These are phyloP conservation scores for Agaricus subrufescens DNA, from an alignment of 768 basidiomycete genomes.

Conservation along the genomic window DNA sequence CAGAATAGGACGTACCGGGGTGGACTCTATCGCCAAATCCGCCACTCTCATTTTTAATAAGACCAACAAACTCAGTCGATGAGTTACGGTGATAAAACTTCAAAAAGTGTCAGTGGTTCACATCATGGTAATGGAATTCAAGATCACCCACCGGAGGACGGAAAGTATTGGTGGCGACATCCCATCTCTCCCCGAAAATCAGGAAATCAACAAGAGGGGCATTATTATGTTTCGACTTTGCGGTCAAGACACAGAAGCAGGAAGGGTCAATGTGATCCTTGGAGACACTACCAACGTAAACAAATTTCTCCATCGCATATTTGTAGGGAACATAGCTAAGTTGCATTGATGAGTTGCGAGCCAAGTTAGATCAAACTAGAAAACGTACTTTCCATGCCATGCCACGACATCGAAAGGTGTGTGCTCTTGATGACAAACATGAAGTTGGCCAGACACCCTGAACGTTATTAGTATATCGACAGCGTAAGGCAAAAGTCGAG, in stretches of 20 bases:
- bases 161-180: conserved; percentile 55
- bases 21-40: conserved; percentile 59
- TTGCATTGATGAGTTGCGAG: background rate
- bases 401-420: conserved; percentile 73
- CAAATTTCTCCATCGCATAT: conserved; percentile 61
- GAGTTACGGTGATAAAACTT: conserved; percentile 66
- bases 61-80: conserved; percentile 60
- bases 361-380: background rate
- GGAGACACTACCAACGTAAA: conserved; percentile 58
- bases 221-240: conserved; percentile 53
- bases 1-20: conserved; percentile 33
- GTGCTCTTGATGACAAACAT: conserved; percentile 51
- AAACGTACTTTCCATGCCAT: conserved; percentile 60
- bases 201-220: conserved; percentile 61
- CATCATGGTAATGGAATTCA: background rate
- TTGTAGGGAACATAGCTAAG: conserved; percentile 62
- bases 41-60: conserved; percentile 58
- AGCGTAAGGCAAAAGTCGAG: background rate
- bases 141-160: conserved; percentile 45
- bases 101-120: background rate
- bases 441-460: conserved; percentile 52
- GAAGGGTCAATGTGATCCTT: conserved; percentile 70
- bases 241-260: conserved; percentile 65
- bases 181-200: conserved; percentile 63
- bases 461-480: background rate